Evolutionary conservation across 768 basidiomycete genomes (phyloP), one percentile per base, ranked within the genome.

Genomic region (Pleurotus pulmonarius): DNA sequence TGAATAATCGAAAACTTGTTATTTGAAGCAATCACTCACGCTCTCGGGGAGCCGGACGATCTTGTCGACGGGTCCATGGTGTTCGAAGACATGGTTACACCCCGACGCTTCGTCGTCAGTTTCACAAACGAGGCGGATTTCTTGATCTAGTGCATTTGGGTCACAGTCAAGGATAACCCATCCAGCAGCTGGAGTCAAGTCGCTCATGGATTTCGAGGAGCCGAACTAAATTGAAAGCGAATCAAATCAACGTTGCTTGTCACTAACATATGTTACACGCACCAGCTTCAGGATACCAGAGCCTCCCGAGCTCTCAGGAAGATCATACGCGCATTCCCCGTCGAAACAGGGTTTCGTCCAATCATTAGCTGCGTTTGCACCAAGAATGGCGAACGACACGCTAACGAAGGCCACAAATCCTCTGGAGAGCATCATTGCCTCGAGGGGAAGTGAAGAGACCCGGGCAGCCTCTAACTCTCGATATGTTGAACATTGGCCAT

Each of bases 21-120:
- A 34, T 11, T 11, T 1, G 5, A 48, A 34, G 11, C 49, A 16
- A 24, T 47, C n/a, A 70, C 76, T 48, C 55, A 83, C 83, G 48
- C 68, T 69, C 60, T 83, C 74, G 3, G 83, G 82, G 5, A 85
- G 63, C 12, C 81, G 73, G 24, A 83, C 80, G 18, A 85, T 65
- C 58, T 79, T 83, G 57, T 74, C 75, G 13, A 70, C 75, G 0
- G 79, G 71, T 16, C 75, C 73, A 38, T 61, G 63, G 26, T 68
- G 63, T 37, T 61, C 58, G 56, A 70, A 76, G 9, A 81, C 64
- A 52, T 77, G 76, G 20, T 65, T 64, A 63, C 79, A 81, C 7
- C 65, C 64, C 18, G 63, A 56, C 8, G 66, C 64, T 15, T 15
- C 46, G 5, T 47, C 18, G 13, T 47, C 46, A 15, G 46, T 47